phyloP scores from a whole-genome alignment of 768 basidiomycete species.

The Amanita inopinata region DNA sequence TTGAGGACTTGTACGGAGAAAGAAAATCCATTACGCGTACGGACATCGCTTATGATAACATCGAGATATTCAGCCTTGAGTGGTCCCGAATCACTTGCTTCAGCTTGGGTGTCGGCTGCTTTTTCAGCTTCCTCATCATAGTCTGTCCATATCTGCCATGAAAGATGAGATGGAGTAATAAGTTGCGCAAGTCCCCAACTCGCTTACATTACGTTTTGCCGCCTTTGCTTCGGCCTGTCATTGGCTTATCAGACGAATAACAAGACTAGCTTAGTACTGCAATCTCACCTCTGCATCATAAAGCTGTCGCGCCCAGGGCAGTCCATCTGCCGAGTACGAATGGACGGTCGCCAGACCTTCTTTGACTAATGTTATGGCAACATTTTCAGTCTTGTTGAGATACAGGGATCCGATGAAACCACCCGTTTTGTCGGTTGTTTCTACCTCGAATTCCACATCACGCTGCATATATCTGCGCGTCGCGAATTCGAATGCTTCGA shows the following conservation, averaged over 20 bases:
- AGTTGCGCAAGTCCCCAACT: background rate
- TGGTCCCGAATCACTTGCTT: slow-evolving; percentile 37
- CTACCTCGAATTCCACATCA: slow-evolving; percentile 89
- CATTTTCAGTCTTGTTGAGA: slow-evolving; percentile 79
- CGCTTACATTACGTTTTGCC: slow-evolving; percentile 63
- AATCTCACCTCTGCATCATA: slow-evolving; percentile 69
- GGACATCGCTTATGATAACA: slow-evolving; percentile 84
- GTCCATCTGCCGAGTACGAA: slow-evolving; percentile 73
- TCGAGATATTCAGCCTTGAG: slow-evolving; percentile 85
- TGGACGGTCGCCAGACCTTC: slow-evolving; percentile 90
- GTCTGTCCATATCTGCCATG: slow-evolving; percentile 70
- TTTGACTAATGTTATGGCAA: slow-evolving; percentile 68
- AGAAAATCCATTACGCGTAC: slow-evolving; percentile 58
- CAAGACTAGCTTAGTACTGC: background rate
- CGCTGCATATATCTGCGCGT: slow-evolving; percentile 83
- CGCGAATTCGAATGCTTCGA: slow-evolving; percentile 74
- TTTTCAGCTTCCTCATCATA: slow-evolving; percentile 69
- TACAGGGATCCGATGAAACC: slow-evolving; percentile 91
- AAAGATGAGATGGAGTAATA: background rate
- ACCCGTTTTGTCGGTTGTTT: slow-evolving; percentile 85
- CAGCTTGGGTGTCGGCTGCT: slow-evolving; percentile 33
- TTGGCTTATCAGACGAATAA: slow-evolving; percentile 2
- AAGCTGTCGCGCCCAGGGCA: slow-evolving; percentile 73
- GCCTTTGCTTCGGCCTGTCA: slow-evolving; percentile 71
- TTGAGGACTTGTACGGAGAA: slow-evolving; percentile 95